A percentile compares a stretch with the other conserved stretches of the same genome.
These are phyloP conservation scores for Purshia tridentata DNA, from an alignment of 306 rosid species.

Conservation along the genomic window DNA sequence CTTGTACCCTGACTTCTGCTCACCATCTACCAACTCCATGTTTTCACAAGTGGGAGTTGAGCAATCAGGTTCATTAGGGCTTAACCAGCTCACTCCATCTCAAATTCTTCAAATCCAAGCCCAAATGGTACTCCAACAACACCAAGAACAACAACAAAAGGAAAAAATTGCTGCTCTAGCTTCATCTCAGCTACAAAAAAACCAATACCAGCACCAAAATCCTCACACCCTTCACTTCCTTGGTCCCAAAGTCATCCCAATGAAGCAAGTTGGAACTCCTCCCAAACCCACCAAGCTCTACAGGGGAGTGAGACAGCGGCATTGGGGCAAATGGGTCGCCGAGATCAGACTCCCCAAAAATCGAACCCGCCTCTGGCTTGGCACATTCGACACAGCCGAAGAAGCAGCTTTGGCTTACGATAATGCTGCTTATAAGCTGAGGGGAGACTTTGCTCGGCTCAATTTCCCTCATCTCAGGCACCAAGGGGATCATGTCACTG, in stretches of 20 bases:
- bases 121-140: constrained; percentile 49
- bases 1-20: constrained; percentile 29
- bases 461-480: constrained; percentile 71
- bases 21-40: constrained; percentile 33
- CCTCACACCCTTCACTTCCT: constrained; percentile 23
- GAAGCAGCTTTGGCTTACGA: constrained; percentile 95
- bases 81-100: constrained; percentile 70
- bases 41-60: constrained; percentile 32
- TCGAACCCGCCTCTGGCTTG: constrained; percentile 92
- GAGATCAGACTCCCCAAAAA: constrained; percentile 93
- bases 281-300: constrained; percentile 61
- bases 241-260: constrained; percentile 50
- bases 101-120: constrained; percentile 80
- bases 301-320: constrained; percentile 90
- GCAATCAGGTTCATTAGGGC: constrained; percentile 52
- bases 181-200: constrained; percentile 21
- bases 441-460: constrained; percentile 81
- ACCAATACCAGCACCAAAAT: constrained; percentile 25
- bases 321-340: constrained; percentile 98
- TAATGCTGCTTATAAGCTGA: constrained; percentile 76
- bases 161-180: constrained; percentile 20
- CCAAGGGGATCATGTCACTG: constrained; percentile 42
- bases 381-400: constrained; percentile 88
- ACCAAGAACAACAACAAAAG: constrained; percentile 27
- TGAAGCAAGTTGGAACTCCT: constrained; percentile 53